Evolutionary conservation across 768 basidiomycete species (phyloP), one percentile per base, ranked within the genome.

Genomic region (Coprinopsis marcescibilis): DNA sequence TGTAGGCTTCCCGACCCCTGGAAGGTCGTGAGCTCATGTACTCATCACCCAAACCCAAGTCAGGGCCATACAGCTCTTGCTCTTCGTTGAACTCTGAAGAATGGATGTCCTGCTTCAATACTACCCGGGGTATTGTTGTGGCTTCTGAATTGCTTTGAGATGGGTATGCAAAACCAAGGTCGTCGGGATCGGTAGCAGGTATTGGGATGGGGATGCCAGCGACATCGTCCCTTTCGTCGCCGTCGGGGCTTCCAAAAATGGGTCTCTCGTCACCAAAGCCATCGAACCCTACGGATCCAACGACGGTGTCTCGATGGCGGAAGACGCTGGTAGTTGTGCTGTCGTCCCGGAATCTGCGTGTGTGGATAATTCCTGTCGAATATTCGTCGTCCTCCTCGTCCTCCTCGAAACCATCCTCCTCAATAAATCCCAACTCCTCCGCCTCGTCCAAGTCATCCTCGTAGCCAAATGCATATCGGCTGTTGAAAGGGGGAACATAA

Each of bases 61-160:
- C 79, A 8, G n/a, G n/a, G n/a, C 64, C 74, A 53, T 82, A 81
- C 61, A 79, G 78, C 55, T 83, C 79, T 53, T 76, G 77, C 13
- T 76, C 75, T 51, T 69, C 68, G 30, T 62, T n/a, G n/a, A n/a
- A n/a, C n/a, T n/a, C n/a, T n/a, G n/a, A n/a, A n/a, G n/a, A n/a
- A n/a, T n/a, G 20, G 32, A n/a, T 24, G 15, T 34, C 32, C 27
- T 33, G 40, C 35, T 24, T 51, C 15, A 49, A 38, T 12, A 62
- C 50, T 19, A 56, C 54, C 2, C 49, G 59, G 21, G 60, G 60
- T 27, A 60, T 54, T 6, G n/a, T n/a, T n/a, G n/a, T n/a, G n/a
- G 53, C 43, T 27, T 26, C 24, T 40, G 46, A 24, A 40, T 51
- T 23, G 47, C 29, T 45, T 46, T 35, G 48, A 26, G 42, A 34